A percentile compares a stretch with the other conserved stretches of the same genome.
These are phyloP conservation scores for Rhizodiscina lignyota DNA, from an alignment of 495 filamentous ascomycete species.

Conservation along the genomic window DNA sequence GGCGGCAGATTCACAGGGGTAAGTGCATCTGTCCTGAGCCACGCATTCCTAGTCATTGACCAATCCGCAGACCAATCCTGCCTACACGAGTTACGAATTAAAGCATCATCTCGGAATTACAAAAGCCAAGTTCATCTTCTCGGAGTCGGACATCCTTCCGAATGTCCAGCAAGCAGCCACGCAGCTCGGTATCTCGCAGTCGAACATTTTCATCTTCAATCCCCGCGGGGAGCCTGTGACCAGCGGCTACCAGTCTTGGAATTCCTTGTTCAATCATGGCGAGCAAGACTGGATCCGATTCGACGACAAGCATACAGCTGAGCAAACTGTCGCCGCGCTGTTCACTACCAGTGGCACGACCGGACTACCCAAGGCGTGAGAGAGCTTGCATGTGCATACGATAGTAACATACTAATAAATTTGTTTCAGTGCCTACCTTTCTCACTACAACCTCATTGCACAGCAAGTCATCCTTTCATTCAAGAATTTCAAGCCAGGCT, in stretches of 20 bases:
- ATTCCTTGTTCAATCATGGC: slow-evolving; percentile 12
- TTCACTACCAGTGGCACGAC: slow-evolving; percentile 15
- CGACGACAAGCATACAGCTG: slow-evolving; percentile 9
- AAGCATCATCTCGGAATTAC: slow-evolving; percentile 25
- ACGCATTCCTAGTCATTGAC: too few species aligned
- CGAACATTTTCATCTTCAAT: slow-evolving; percentile 41
- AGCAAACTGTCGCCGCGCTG: slow-evolving; percentile 10
- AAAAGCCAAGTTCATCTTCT: slow-evolving; percentile 24
- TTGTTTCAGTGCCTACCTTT: too few species aligned
- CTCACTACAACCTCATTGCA: too few species aligned
- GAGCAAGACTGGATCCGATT: slow-evolving; percentile 16
- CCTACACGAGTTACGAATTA: slow-evolving; percentile 27
- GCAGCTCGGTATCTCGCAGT: slow-evolving; percentile 22
- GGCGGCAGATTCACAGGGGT: slow-evolving; percentile 23
- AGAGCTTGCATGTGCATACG: background rate
- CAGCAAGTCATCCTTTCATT: too few species aligned
- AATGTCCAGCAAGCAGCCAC: slow-evolving; percentile 26
- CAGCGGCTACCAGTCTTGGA: slow-evolving; percentile 11
- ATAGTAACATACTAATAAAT: background rate
- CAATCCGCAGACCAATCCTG: too few species aligned
- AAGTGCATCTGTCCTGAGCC: too few species aligned
- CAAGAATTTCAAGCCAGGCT: too few species aligned
- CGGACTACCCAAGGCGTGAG: slow-evolving; percentile 17
- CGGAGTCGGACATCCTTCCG: slow-evolving; percentile 33
- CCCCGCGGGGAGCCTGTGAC: slow-evolving; percentile 31